Base-by-base conservation (phyloP, 164 flowering plant genomes). In the Stephania japonica region DNA sequence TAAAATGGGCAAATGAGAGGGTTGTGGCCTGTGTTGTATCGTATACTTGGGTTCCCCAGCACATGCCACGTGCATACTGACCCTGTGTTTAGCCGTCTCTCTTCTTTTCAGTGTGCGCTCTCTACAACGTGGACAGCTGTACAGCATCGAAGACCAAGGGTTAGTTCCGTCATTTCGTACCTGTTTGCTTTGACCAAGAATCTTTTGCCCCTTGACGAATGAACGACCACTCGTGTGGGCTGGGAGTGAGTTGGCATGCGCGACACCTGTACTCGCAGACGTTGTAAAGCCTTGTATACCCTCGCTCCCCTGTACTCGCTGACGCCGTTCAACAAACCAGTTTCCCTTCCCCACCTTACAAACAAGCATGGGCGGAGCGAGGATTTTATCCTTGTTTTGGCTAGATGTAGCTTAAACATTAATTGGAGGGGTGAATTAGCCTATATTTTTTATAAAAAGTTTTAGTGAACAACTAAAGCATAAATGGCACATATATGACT, bases 91-190 rank as follows among this genome's bases (percentile, higher is more conserved):
- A 68, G 7, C 24, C 8, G 50, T 68, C 12, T 67, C 44, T 19
- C 6, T 6, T 66, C 42, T 26, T 21, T 66, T 66, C 68, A 66
- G 68, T 66, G 41, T 42, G 42, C 42, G n/a, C n/a, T n/a, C n/a
- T 32, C 2, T 2, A 42, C 32, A 68, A 68, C 70, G 70, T 68
- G 70, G 70, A 24, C 70, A 68, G 70, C 70, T 68, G 70, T 68
- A 68, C 23, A 5, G 27, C 70, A 68, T 68, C 49, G 41, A 19
- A 6, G 18, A 42, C 25, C 5, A 6, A 66, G 42, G 68, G 68
- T 4, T 19, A 66, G 4, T 1, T 9, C 32, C 42, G 68, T 32
- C 42, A 66, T 26, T 66, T 66, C 68, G n/a, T 14, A 26, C 18
- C 42, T 18, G 13, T 12, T 53, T 6, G 32, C 42, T 66, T 66